These are phyloP conservation scores for Ceratocystis harringtonii DNA, from an alignment of 2,329 filamentous ascomycete species.

Conservation along the genomic window DNA sequence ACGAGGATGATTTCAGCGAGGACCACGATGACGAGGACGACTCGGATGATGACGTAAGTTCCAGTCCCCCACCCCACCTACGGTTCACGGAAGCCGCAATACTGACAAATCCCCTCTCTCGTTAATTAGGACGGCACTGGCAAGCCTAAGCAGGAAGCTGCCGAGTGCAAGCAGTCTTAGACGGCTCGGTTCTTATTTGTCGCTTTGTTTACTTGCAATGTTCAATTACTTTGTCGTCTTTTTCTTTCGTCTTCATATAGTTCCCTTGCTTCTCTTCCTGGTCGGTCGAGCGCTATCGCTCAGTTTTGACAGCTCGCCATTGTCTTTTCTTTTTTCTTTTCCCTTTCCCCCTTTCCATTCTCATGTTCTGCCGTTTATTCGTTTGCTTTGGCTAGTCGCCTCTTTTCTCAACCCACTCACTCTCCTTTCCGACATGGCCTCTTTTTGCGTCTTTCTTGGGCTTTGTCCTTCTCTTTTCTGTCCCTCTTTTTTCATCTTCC, in stretches of 20 bases:
- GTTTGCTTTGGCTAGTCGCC: neutral
- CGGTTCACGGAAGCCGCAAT: slow-evolving; percentile 7
- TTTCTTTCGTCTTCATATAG: slow-evolving; percentile 3
- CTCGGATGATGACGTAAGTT: slow-evolving; percentile 59
- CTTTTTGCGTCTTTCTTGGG: neutral
- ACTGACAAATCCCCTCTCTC: slow-evolving; percentile 5
- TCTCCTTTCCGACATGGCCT: slow-evolving; percentile 4
- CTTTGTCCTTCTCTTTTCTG: neutral
- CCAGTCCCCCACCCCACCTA: neutral
- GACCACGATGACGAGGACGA: slow-evolving; percentile 73
- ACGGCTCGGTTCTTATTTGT: slow-evolving; percentile 17
- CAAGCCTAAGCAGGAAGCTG: slow-evolving; percentile 86
- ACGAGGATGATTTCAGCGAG: slow-evolving; percentile 70
- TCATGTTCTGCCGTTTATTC: neutral
- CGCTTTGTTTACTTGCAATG: neutral
- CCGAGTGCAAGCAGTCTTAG: slow-evolving; percentile 94
- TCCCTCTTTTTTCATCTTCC: neutral
- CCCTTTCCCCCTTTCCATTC: neutral
- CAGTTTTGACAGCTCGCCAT: slow-evolving; percentile 2
- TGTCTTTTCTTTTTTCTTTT: neutral
- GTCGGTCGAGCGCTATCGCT: neutral
- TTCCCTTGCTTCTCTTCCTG: neutral
- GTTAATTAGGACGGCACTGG: slow-evolving; percentile 57
- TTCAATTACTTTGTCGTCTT: slow-evolving; percentile 10
- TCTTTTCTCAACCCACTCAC: neutral